phyloP scores from a whole-genome alignment of 2,329 filamentous ascomycete species.

The Neobulgaria alba region DNA sequence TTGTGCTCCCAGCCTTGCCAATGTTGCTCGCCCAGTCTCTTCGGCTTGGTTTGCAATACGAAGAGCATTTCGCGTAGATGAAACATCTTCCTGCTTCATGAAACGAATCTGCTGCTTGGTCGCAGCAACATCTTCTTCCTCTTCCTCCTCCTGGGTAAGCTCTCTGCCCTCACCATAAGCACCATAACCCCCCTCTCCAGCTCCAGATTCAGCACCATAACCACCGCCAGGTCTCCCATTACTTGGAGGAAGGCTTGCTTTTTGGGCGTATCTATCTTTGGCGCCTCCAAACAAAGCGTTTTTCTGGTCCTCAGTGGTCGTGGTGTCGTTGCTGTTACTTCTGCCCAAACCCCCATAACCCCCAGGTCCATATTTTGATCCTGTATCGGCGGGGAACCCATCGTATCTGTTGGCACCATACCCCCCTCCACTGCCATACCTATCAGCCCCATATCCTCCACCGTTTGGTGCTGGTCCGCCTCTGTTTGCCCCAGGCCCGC shows the following conservation, averaged over 20 bases:
- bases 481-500: slow-evolving; percentile 18
- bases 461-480: slow-evolving; percentile 22
- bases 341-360: slow-evolving; percentile 54
- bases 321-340: slow-evolving; percentile 34
- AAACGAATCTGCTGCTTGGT: slow-evolving; percentile 67
- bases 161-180: slow-evolving; percentile 63
- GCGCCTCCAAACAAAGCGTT: slow-evolving; percentile 50
- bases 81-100: slow-evolving; percentile 69
- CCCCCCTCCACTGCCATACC: slow-evolving; percentile 32
- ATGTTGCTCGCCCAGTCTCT: slow-evolving; percentile 61
- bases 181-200: slow-evolving; percentile 30
- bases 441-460: slow-evolving; percentile 44
- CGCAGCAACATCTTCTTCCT: slow-evolving; percentile 63
- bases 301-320: slow-evolving; percentile 42
- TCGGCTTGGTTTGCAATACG: slow-evolving; percentile 60
- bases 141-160: slow-evolving; percentile 67
- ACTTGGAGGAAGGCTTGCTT: slow-evolving; percentile 14
- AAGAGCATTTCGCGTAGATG: slow-evolving; percentile 62
- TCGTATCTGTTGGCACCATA: slow-evolving; percentile 17
- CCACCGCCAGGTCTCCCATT: slow-evolving; percentile 21
- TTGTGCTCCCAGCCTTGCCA: slow-evolving; percentile 67
- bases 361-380: slow-evolving; percentile 39
- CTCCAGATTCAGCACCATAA: slow-evolving; percentile 20
- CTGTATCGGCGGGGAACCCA: slow-evolving; percentile 20
- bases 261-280: slow-evolving; percentile 28